Base-by-base conservation (phyloP, 805 yeast genomes). In the Monosporozyma siamensis region DNA sequence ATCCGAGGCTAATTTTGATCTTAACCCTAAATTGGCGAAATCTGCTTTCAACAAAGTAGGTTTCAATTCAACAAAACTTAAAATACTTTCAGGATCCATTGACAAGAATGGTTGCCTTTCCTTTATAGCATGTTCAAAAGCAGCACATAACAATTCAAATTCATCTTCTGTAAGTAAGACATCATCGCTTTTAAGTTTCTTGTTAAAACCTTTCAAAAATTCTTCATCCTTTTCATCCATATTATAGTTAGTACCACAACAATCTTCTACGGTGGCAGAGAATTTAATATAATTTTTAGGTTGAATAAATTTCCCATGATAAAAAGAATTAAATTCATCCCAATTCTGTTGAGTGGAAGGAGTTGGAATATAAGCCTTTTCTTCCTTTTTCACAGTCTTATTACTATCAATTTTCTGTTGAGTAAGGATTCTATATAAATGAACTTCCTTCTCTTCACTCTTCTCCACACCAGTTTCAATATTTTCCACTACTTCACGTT, bases 401-500 rank as follows among this genome's bases (percentile, higher is more conserved):
- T 47, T 48, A 15, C 43, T 37, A 31, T 55, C 54, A 11, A 90
- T 90, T 63, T 80, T 79, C 6, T 34, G 29, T 24, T 30, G 29
- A 4, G 40, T 31, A 50, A 92, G 81, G 39, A 89, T 96, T 48
- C 82, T 86, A 61, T 90, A 95, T 48, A 92, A 71, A 74, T 92
- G 98, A 34, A 85, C 92, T 63, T 92, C 98, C 53, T 87, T 95
- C 64, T 92, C 98, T 64, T 92, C 98, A 52, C 84, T 87, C 61
- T 92, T 92, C 57, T 92, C 98, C 34, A 92, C 98, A 65, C 98
- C 98, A 6, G 97, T 90, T 55, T 92, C 98, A 35, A 92, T 76
- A 15, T 14, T 24, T 47, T 87, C 86, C 54, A 86, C 87, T 24
- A 85, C 65, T 49, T 90, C 96, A 34, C 97, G 77, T 60, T 83